phyloP scores from a whole-genome alignment of 2,329 filamentous ascomycete species.

The Aureobasidium sp. region DNA sequence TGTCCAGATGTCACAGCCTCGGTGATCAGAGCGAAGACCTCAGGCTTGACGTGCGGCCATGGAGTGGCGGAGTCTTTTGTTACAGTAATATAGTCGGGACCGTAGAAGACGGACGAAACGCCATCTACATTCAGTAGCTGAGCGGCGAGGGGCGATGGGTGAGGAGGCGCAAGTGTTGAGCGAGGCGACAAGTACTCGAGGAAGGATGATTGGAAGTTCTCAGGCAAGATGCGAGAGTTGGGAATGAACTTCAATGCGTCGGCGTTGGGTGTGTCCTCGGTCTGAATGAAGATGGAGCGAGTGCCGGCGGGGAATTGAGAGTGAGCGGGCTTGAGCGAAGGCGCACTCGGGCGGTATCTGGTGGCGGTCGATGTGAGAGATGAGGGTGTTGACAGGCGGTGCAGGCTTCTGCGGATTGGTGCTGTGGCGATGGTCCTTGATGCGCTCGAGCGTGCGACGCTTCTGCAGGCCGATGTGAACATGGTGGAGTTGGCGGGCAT shows the following conservation, averaged over 20 bases:
- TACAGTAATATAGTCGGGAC: constrained; percentile 91
- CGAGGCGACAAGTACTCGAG: constrained; percentile 89
- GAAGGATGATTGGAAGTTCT: constrained; percentile 64
- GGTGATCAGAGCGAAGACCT: constrained; percentile 91
- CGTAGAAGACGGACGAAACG: constrained; percentile 91
- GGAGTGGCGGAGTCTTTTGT: constrained; percentile 82
- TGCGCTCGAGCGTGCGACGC: not conserved
- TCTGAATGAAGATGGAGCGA: constrained; percentile 95
- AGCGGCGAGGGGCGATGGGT: constrained; percentile 85
- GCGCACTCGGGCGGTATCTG: constrained; percentile 6
- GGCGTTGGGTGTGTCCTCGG: constrained; percentile 87
- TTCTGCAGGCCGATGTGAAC: constrained; percentile 6
- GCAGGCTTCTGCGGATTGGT: constrained; percentile 1
- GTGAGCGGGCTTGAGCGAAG: not conserved
- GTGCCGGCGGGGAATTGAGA: not conserved
- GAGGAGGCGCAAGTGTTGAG: constrained; percentile 77
- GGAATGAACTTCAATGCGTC: constrained; percentile 89
- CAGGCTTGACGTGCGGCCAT: constrained; percentile 92
- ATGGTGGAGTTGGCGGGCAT: constrained; percentile 8
- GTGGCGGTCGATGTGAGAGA: constrained; percentile 11
- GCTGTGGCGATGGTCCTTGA: constrained; percentile 12
- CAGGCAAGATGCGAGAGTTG: constrained; percentile 77
- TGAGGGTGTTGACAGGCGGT: constrained; percentile 7
- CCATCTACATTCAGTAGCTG: constrained; percentile 90
- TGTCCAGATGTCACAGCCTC: constrained; percentile 82